Base-by-base conservation (phyloP, 768 basidiomycete species). In the Termitomyces sp. region DNA sequence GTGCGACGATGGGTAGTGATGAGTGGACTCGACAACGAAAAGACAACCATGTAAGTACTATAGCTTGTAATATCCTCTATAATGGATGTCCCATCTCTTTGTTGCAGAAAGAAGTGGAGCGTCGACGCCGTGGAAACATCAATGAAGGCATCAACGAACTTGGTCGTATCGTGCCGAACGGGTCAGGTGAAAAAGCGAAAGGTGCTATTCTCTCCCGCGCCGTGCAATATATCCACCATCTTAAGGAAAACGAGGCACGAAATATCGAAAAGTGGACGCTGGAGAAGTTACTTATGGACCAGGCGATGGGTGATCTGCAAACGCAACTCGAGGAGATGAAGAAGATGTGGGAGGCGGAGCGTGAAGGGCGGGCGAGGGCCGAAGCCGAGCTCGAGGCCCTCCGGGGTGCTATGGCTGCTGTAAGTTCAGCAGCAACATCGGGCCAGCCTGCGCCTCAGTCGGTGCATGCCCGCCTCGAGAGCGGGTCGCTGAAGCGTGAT, bases 131-230 rank as follows among this genome's bases (percentile, higher is more conserved):
- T 45, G 94, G 94, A 17, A 93, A 93, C 62, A 98, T 99, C 72
- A 97, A 96, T 71, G 90, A 95, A 59, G 95, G 95, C 0, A 97
- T 99, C 74, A 93, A 90, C 65, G 88, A 90, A 62, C 85, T 98
- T 15, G 88, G 89, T 0, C 82, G 86, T 0, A 90, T 95, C 61
- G 87, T 98, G 10, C 95, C 95, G 3, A 89, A 86, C 61, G 89
- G 86, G 26, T 85, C 88, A 0, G 90, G 90, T 30, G 90, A 93
- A 68, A 90, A 89, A 64, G 87, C 88, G 51, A 97, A 98, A 66
- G 91, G 93, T 19, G 88, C 89, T 3, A 88, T 98, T 58, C 84
- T 98, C 21, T 77, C 82, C 2, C 88, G 88, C 34, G 93, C 94
- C 2, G 93, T 93, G 37, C 84, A 90, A 62, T 95, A 98, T 68